phyloP scores from a whole-genome alignment of 805 yeast species.

The Wickerhamomyces sydowiorum region DNA sequence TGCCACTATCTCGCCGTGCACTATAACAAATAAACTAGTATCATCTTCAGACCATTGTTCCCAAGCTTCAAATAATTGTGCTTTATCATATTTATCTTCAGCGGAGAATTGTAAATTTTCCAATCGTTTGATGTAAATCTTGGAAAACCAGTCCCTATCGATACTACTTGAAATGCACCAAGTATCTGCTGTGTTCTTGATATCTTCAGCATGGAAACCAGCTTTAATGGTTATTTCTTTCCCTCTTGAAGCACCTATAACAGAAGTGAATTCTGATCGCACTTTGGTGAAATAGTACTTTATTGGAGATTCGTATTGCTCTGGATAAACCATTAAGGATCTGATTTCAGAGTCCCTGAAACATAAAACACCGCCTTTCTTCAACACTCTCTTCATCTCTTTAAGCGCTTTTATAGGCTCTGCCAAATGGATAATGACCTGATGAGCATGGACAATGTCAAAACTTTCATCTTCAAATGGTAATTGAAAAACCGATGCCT shows the following conservation, averaged over 20 bases:
- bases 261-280: background rate
- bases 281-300: background rate
- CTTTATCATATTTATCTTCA: background rate
- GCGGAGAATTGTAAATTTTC: background rate
- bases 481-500: conserved; percentile 27
- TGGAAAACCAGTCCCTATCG: background rate
- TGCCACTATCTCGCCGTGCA: background rate
- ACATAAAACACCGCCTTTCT: conserved; percentile 29
- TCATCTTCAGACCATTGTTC: background rate
- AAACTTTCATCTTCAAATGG: conserved; percentile 31
- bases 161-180: background rate
- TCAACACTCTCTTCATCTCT: conserved; percentile 32
- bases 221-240: background rate
- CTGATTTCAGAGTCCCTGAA: conserved; percentile 27
- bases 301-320: conserved; percentile 7
- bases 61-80: background rate
- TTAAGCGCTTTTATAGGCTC: conserved; percentile 28
- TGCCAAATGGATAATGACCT: conserved; percentile 31
- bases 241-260: background rate
- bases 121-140: background rate
- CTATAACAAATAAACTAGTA: background rate
- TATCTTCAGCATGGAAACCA: background rate
- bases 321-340: conserved; percentile 17
- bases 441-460: conserved; percentile 35
- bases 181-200: background rate